These are phyloP conservation scores for Ceraceosorus guamensis DNA, from an alignment of 1,284 basidiomycete species.

Conservation along the genomic window DNA sequence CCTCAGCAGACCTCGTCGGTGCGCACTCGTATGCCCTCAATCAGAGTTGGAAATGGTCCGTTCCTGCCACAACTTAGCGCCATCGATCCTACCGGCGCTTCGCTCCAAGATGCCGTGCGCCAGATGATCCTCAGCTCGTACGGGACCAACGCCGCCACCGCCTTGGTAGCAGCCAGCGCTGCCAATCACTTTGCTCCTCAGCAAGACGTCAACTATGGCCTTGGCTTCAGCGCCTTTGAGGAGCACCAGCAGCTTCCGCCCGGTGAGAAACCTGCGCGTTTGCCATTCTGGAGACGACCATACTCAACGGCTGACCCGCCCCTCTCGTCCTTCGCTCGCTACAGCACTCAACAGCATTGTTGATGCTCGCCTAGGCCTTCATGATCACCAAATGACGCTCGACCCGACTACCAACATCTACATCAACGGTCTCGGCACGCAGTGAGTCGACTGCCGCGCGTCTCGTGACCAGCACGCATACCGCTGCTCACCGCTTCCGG, in stretches of 20 bases:
- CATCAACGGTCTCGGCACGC: slow-evolving; percentile 27
- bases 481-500: slow-evolving; percentile 1
- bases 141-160: too few relatives aligned
- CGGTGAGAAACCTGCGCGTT: background rate
- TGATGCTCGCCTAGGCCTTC: background rate
- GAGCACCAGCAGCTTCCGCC: too few relatives aligned
- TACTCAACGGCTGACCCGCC: background rate
- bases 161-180: background rate
- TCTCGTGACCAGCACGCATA: background rate
- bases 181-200: background rate
- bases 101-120: background rate
- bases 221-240: background rate
- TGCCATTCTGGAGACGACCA: background rate
- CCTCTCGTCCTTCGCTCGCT: too few relatives aligned
- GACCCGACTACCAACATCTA: slow-evolving; percentile 29
- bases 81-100: too few relatives aligned
- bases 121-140: background rate
- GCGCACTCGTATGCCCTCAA: too few relatives aligned
- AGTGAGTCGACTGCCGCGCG: slow-evolving; percentile 14
- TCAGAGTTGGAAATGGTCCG: too few relatives aligned
- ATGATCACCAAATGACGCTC: slow-evolving; percentile 1
- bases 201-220: background rate
- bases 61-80: too few relatives aligned
- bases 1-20: too few relatives aligned
- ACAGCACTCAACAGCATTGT: too few relatives aligned